These are phyloP conservation scores for Wickerhamiella sergipiensis DNA, from an alignment of 805 yeast species.

Conservation along the genomic window DNA sequence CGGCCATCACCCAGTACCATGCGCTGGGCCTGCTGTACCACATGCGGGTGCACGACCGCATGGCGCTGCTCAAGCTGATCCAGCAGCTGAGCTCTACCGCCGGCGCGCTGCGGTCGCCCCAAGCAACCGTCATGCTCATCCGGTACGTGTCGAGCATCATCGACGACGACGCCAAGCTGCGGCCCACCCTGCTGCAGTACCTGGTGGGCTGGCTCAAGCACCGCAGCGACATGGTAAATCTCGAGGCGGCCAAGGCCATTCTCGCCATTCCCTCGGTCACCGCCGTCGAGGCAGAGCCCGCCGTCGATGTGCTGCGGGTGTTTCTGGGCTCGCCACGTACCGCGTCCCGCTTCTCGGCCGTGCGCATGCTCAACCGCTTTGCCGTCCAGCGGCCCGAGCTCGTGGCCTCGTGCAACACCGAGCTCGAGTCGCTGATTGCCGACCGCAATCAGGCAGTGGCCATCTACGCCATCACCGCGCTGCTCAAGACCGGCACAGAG, in stretches of 20 bases:
- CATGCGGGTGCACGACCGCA: conserved; percentile 78
- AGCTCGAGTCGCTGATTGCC: conserved; percentile 73
- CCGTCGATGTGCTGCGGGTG: conserved; percentile 60
- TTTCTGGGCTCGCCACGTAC: conserved; percentile 79
- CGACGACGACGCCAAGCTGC: conserved; percentile 54
- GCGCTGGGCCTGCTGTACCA: conserved; percentile 85
- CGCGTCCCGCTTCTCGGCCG: conserved; percentile 84
- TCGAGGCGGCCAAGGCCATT: conserved; percentile 79
- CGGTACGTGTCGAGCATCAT: conserved; percentile 57
- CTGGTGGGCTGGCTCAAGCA: conserved; percentile 61
- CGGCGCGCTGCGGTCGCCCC: conserved; percentile 54
- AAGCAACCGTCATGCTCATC: conserved; percentile 75
- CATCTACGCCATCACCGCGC: conserved; percentile 91
- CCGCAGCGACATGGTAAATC: conserved; percentile 76
- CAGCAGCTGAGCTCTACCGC: conserved; percentile 52
- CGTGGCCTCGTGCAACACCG: conserved; percentile 59
- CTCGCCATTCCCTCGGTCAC: conserved; percentile 41
- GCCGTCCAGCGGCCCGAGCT: conserved; percentile 71
- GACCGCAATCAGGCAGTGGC: conserved; percentile 87
- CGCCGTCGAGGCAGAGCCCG: conserved; percentile 48
- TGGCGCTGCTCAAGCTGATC: conserved; percentile 85
- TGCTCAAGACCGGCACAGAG: conserved; percentile 87
- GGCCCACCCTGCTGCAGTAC: conserved; percentile 45
- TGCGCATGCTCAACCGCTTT: conserved; percentile 72
- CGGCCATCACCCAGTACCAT: conserved; percentile 87